These are phyloP conservation scores for Mucor irregularis DNA, from an alignment of 371 early-diverging fungal species.

Conservation along the genomic window DNA sequence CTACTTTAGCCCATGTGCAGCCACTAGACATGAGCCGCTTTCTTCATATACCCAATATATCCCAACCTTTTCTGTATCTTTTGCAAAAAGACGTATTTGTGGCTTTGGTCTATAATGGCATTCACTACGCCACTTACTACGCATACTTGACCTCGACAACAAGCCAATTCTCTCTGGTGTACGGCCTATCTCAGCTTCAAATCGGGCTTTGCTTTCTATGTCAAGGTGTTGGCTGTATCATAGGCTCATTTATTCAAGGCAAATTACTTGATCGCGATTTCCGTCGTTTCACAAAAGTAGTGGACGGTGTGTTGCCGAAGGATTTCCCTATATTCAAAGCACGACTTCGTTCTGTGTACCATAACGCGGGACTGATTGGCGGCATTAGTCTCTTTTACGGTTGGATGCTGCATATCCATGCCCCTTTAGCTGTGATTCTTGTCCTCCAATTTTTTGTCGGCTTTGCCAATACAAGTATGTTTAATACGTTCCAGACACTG, in stretches of 20 bases:
- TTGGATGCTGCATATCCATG: constrained; percentile 25
- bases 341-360: constrained; percentile 35
- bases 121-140: constrained; percentile 15
- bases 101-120: constrained; percentile 11
- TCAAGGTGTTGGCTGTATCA: constrained; percentile 29
- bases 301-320: background rate
- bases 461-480: constrained; percentile 9
- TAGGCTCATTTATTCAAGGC: constrained; percentile 30
- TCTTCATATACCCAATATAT: background rate
- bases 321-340: constrained; percentile 23
- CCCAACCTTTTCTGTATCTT: constrained; percentile 23
- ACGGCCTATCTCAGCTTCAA: constrained; percentile 25
- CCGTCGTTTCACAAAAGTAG: background rate
- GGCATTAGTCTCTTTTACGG: constrained; percentile 30
- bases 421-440: constrained; percentile 27
- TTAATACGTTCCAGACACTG: constrained; percentile 32
- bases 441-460: constrained; percentile 36
- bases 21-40: constrained; percentile 11
- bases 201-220: constrained; percentile 40
- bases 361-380: constrained; percentile 13
- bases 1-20: background rate
- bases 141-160: constrained; percentile 29
- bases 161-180: constrained; percentile 22
- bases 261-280: constrained; percentile 38
- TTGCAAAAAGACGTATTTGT: constrained; percentile 13